Conservation (phyloP, 2,329 filamentous ascomycete species). For the Aspergillus uvarum region DNA sequence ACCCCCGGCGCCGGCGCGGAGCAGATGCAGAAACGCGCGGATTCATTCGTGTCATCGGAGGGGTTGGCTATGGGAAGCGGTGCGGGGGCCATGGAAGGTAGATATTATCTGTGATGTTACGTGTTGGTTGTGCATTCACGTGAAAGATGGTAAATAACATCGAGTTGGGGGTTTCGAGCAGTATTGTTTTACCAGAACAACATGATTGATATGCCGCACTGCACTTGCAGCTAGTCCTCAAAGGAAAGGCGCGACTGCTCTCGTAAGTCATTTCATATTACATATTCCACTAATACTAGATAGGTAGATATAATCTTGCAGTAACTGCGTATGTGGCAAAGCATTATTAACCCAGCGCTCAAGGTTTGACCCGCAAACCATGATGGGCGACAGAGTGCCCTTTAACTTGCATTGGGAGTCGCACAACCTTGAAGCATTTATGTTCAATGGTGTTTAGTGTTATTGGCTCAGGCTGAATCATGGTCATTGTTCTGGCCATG, state of each 20-base stretch:
- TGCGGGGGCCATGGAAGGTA: no score
- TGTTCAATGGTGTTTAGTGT: neutral
- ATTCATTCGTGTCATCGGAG: neutral
- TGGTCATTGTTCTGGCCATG: neutral
- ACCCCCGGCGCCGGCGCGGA: neutral
- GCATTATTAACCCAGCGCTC: neutral
- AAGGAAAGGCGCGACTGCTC: neutral
- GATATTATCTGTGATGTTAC: no score
- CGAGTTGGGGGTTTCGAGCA: no score
- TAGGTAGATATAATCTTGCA: neutral
- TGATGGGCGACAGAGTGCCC: neutral
- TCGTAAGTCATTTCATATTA: constrained; percentile 20
- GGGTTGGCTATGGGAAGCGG: no score
- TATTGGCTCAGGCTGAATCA: neutral
- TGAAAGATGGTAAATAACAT: no score
- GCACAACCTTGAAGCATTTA: neutral
- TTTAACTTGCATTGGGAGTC: neutral
- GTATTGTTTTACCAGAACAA: no score
- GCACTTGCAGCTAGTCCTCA: neutral
- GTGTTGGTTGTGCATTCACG: no score
- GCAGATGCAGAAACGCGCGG: neutral
- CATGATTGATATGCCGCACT: neutral
- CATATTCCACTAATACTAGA: constrained; percentile 7
- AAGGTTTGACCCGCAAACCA: constrained; percentile 8
- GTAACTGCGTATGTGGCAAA: neutral